A percentile compares a stretch with the other conserved stretches of the same genome.
phyloP scores from a whole-genome alignment of 345 rosid genomes.

The Populus tremula region DNA sequence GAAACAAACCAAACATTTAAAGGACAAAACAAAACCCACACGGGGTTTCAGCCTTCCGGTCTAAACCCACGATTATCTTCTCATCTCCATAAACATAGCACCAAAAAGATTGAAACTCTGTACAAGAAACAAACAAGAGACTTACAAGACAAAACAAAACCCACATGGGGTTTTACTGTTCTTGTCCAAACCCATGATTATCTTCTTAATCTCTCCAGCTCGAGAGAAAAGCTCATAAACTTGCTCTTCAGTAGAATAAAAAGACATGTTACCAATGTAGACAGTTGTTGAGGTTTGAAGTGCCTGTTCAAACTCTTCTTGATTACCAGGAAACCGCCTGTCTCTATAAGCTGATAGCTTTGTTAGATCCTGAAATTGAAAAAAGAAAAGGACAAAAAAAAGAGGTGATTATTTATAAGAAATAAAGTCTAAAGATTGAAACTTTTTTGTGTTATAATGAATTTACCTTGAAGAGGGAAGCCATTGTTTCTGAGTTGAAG shows the following conservation, averaged over 20 bases:
- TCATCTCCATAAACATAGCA: conserved; percentile 53
- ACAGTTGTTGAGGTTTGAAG: conserved; percentile 64
- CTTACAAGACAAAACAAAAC: conserved; percentile 85
- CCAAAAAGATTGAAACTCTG: neutral
- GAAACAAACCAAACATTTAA: conserved; percentile 36
- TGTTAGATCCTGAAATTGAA: conserved; percentile 52
- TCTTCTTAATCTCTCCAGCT: conserved; percentile 94
- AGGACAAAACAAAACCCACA: conserved; percentile 90
- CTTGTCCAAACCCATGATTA: conserved; percentile 97
- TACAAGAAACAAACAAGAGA: neutral
- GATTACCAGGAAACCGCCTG: conserved; percentile 71
- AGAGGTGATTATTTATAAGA: neutral
- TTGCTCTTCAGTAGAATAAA: conserved; percentile 96
- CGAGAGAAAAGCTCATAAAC: conserved; percentile 92
- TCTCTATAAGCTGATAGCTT: conserved; percentile 90
- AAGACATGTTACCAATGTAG: conserved; percentile 91
- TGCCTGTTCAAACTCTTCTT: conserved; percentile 85
- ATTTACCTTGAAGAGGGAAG: conserved; percentile 76
- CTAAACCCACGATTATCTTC: conserved; percentile 95
- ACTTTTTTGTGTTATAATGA: neutral
- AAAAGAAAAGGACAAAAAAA: neutral
- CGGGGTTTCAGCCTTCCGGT: conserved; percentile 87
- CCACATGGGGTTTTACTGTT: conserved; percentile 96
- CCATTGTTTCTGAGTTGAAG: conserved; percentile 38
- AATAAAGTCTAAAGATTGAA: neutral